These are phyloP conservation scores for Pseudogymnoascus sp. DNA, from an alignment of 2,329 filamentous ascomycete species.

Conservation along the genomic window DNA sequence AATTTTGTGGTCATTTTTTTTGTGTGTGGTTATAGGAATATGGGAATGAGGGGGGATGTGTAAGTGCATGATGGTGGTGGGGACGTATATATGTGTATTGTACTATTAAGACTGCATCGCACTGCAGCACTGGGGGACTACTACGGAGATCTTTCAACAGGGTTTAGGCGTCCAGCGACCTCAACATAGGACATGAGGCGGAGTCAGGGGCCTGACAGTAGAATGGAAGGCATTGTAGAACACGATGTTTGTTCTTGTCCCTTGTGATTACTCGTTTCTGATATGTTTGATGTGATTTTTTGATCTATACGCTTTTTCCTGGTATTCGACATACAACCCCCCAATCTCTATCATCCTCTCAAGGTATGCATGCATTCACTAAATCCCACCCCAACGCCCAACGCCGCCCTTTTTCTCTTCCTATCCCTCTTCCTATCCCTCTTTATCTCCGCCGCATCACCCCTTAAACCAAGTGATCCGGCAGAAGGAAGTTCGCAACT, in stretches of 20 bases:
- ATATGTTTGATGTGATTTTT: neutral
- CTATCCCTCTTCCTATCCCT: neutral
- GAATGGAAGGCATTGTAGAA: conserved; percentile 6
- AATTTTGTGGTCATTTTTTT: neutral
- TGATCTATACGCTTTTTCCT: neutral
- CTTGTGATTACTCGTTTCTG: neutral
- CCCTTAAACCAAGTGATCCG: conserved; percentile 74
- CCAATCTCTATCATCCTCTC: neutral
- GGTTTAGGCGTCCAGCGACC: conserved; percentile 5
- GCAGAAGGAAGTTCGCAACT: conserved; percentile 91
- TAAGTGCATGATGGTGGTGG: conserved; percentile 1
- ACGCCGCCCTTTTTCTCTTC: neutral
- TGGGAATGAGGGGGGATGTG: neutral
- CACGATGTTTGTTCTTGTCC: neutral
- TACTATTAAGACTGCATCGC: conserved; percentile 3
- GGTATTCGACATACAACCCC: neutral
- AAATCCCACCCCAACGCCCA: conserved; percentile 1
- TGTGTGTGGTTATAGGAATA: neutral
- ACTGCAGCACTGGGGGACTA: neutral
- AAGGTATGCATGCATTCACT: neutral
- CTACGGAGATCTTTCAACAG: conserved; percentile 2
- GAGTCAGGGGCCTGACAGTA: neutral
- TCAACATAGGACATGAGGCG: conserved; percentile 1
- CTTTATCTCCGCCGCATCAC: neutral
- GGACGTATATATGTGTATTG: conserved; percentile 8